Conservation (phyloP, 1,284 basidiomycete genomes). For the Rugosomyces carneus region DNA sequence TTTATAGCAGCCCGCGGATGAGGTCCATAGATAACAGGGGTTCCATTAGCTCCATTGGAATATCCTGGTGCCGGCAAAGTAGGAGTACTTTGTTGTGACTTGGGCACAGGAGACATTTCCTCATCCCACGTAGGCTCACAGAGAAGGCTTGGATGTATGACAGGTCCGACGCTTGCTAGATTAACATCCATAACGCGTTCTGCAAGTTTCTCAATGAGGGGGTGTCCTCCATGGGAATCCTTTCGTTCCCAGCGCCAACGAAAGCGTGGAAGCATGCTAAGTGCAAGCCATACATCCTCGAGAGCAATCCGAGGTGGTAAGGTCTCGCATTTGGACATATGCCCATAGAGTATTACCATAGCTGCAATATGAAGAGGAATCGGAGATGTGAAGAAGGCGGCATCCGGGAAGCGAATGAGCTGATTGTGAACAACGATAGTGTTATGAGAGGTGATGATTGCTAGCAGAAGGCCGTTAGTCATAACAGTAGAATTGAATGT, state of each 20-base stretch:
- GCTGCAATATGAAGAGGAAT: slow-evolving; percentile 81
- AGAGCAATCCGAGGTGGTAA: slow-evolving; percentile 58
- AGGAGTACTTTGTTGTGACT: slow-evolving; percentile 42
- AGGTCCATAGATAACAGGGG: slow-evolving; percentile 29
- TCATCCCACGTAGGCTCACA: slow-evolving; percentile 69
- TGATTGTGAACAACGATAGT: slow-evolving; percentile 76
- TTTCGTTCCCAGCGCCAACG: slow-evolving; percentile 84
- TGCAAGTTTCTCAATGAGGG: slow-evolving; percentile 72
- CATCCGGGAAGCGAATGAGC: slow-evolving; percentile 74
- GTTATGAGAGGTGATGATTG: slow-evolving; percentile 78
- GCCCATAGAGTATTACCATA: slow-evolving; percentile 81
- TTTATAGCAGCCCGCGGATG: slow-evolving; percentile 23
- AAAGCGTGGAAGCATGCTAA: slow-evolving; percentile 79
- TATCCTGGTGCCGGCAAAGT: slow-evolving; percentile 28
- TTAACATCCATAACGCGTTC: slow-evolving; percentile 70
- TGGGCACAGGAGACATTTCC: slow-evolving; percentile 28
- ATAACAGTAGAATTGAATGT: neutral
- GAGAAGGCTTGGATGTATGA: slow-evolving; percentile 51
- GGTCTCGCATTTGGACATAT: slow-evolving; percentile 68
- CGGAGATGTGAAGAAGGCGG: slow-evolving; percentile 79
- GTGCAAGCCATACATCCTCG: slow-evolving; percentile 76
- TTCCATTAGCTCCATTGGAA: slow-evolving; percentile 17
- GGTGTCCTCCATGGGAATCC: slow-evolving; percentile 68
- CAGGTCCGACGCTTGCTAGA: slow-evolving; percentile 53
- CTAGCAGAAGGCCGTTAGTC: slow-evolving; percentile 29